Percentiles rank a stretch among this genome's conserved stretches.
Evolutionary conservation across 2,329 filamentous ascomycete genomes (phyloP).

Genomic region (Aspergillus carbonarius): DNA sequence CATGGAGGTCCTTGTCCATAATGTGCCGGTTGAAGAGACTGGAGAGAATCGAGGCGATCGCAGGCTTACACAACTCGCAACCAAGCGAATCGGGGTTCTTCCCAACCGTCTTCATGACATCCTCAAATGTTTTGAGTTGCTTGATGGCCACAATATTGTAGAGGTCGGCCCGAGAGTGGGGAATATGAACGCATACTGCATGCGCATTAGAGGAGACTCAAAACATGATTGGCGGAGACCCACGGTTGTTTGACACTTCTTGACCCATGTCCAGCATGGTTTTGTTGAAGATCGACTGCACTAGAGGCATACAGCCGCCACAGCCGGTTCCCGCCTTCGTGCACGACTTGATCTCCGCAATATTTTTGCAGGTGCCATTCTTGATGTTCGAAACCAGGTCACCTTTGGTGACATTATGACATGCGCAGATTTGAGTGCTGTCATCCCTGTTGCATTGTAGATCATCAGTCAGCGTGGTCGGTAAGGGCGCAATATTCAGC

Average conservation of each 20-base stretch:
- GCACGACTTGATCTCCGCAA: constrained; percentile 81
- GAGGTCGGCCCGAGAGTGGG: constrained; percentile 80
- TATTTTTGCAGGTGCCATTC: constrained; percentile 74
- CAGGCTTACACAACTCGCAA: constrained; percentile 84
- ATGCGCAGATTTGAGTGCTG: constrained; percentile 87
- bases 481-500: too few relatives aligned
- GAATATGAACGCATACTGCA: constrained; percentile 74
- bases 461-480: neutral
- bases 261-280: constrained; percentile 82
- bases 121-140: constrained; percentile 66
- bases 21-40: constrained; percentile 82
- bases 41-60: constrained; percentile 75
- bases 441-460: constrained; percentile 54
- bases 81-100: constrained; percentile 70
- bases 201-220: constrained; percentile 7
- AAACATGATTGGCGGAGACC: constrained; percentile 12
- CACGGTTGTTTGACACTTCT: constrained; percentile 75
- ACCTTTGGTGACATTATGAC: constrained; percentile 87
- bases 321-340: constrained; percentile 91
- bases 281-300: constrained; percentile 86
- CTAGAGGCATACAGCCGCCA: constrained; percentile 84
- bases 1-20: constrained; percentile 67
- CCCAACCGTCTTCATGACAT: constrained; percentile 77
- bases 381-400: constrained; percentile 72
- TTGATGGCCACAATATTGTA: constrained; percentile 87